These are phyloP conservation scores for Actinidia arguta DNA, from an alignment of 179 eudicot species.

Conservation along the genomic window DNA sequence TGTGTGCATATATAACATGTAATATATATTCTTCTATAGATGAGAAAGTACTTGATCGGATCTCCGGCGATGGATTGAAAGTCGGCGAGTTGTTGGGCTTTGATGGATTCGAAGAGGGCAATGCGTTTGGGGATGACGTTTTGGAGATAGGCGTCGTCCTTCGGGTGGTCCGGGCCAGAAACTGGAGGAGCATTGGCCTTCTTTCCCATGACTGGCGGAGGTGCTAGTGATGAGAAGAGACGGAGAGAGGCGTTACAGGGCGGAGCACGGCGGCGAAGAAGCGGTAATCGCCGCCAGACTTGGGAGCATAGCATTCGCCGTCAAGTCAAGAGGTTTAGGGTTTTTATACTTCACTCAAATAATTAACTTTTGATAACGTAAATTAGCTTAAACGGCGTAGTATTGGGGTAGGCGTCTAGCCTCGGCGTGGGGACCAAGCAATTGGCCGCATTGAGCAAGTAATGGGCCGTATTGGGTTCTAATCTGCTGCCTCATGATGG, in stretches of 20 bases:
- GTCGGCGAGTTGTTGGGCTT: constrained; percentile 41
- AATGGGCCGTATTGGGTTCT: too few species aligned
- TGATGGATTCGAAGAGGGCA: constrained; percentile 52
- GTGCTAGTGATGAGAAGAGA: neutral
- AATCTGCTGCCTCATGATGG: too few species aligned
- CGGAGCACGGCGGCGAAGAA: constrained; percentile 27
- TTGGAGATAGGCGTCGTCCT: constrained; percentile 64
- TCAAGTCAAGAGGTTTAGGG: too few species aligned
- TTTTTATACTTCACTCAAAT: too few species aligned
- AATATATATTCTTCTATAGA: too few species aligned
- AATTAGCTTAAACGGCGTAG: too few species aligned
- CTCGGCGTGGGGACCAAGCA: too few species aligned
- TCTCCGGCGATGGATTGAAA: constrained; percentile 59
- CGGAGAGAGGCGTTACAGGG: neutral
- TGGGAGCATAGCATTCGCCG: neutral
- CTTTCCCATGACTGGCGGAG: constrained; percentile 31
- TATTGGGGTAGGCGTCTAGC: too few species aligned
- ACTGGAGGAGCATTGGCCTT: constrained; percentile 25
- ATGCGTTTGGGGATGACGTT: constrained; percentile 68
- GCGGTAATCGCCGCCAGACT: constrained; percentile 17
- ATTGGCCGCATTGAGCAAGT: too few species aligned
- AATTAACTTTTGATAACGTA: too few species aligned
- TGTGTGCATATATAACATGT: too few species aligned
- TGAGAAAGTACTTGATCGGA: constrained; percentile 47
- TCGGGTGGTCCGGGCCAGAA: constrained; percentile 28